phyloP scores from a whole-genome alignment of 257 asterid genomes.

The Marsdenia floribunda region DNA sequence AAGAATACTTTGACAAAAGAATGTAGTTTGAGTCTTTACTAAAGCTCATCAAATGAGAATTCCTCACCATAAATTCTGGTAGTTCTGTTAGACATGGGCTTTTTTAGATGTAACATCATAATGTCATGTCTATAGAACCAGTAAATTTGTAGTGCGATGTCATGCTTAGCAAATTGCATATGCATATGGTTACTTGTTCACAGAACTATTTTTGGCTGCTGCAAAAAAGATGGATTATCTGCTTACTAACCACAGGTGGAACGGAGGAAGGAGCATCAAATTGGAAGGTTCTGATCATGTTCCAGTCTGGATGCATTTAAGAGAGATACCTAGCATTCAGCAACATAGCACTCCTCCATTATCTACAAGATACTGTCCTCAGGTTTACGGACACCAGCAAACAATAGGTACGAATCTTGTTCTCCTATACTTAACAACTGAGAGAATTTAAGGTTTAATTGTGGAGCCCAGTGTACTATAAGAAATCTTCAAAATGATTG shows the following conservation, averaged over 20 bases:
- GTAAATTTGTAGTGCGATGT: background rate
- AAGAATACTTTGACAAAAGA: background rate
- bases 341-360: constrained; percentile 76
- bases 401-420: constrained; percentile 61
- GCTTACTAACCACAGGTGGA: constrained; percentile 36
- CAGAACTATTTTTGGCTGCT: background rate
- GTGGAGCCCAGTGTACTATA: background rate
- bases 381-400: constrained; percentile 85
- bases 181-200: background rate
- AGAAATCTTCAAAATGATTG: background rate
- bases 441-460: background rate
- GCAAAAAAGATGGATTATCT: background rate
- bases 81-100: background rate
- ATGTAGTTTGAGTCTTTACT: background rate
- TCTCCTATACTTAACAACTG: background rate
- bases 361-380: constrained; percentile 83
- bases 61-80: background rate
- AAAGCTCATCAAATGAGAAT: background rate
- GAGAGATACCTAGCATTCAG: constrained; percentile 48
- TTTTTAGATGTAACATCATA: background rate
- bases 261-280: constrained; percentile 58
- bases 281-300: constrained; percentile 95
- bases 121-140: background rate
- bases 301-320: constrained; percentile 68
- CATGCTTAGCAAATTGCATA: background rate